A percentile compares a stretch with the other conserved stretches of the same genome.
Evolutionary conservation across 306 rosid species (phyloP).

Genomic region (Datisca glomerata): DNA sequence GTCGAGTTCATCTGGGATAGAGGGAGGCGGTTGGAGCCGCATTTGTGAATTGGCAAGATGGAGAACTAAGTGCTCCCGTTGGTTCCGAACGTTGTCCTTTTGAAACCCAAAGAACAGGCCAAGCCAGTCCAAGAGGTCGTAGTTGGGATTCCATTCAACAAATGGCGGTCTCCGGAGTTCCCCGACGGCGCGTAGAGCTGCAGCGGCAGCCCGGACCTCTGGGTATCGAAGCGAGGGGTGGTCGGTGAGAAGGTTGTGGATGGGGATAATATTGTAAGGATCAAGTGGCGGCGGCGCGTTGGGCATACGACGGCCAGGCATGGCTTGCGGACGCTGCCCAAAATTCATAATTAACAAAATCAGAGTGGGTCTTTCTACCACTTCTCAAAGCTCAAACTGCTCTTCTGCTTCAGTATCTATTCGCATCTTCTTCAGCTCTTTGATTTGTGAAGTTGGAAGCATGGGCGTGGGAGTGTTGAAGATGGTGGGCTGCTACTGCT

Average conservation of each 20-base stretch:
- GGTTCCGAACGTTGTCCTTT: constrained; percentile 71
- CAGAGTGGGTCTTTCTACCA: no score
- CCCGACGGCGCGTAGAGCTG: constrained; percentile 61
- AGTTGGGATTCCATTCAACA: constrained; percentile 30
- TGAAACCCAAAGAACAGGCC: constrained; percentile 71
- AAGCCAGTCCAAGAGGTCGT: constrained; percentile 83
- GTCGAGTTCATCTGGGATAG: constrained; percentile 32
- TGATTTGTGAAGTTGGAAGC: no score
- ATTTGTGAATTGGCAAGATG: constrained; percentile 89
- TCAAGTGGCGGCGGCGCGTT: constrained; percentile 19
- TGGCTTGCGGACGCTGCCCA: constrained; percentile 13
- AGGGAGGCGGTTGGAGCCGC: constrained; percentile 55
- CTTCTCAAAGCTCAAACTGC: no score
- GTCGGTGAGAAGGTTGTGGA: constrained; percentile 55
- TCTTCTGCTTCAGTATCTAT: no score
- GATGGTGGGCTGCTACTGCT: no score
- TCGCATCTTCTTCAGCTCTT: no score
- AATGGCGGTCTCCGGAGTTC: constrained; percentile 63
- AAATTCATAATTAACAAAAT: background rate
- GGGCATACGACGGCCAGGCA: constrained; percentile 3
- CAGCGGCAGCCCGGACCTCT: constrained; percentile 79
- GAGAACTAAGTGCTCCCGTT: constrained; percentile 87
- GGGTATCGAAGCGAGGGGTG: constrained; percentile 79
- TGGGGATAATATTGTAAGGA: constrained; percentile 71
- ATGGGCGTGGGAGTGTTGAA: no score